phyloP scores from a whole-genome alignment of 768 basidiomycete genomes.

The Cubamyces sp. region DNA sequence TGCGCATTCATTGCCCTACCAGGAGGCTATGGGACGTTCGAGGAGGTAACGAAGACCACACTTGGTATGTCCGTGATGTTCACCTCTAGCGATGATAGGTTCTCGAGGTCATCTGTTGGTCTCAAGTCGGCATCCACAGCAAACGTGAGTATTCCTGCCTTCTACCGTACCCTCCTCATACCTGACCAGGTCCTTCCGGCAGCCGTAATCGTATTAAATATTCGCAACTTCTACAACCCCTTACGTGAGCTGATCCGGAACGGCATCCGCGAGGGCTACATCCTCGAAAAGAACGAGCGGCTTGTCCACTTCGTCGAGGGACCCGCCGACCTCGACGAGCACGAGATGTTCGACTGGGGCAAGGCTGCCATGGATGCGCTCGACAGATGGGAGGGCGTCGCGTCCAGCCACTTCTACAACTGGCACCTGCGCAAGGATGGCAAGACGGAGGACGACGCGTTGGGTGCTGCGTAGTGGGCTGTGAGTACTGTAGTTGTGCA shows the following conservation, averaged over 20 bases:
- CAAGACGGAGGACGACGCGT: conserved; percentile 12
- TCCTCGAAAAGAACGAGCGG: conserved; percentile 58
- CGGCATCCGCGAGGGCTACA: conserved; percentile 75
- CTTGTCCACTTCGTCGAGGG: conserved; percentile 81
- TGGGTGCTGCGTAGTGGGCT: conserved; percentile 23
- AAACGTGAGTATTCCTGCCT: conserved; percentile 60
- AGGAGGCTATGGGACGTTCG: conserved; percentile 94
- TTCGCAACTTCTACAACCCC: conserved; percentile 81
- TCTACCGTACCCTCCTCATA: not conserved
- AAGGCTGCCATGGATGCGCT: conserved; percentile 65
- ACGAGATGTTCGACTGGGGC: conserved; percentile 80
- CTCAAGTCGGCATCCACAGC: conserved; percentile 84
- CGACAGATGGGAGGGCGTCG: conserved; percentile 52
- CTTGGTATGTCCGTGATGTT: not conserved
- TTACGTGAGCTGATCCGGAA: conserved; percentile 74
- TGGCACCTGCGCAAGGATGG: conserved; percentile 32
- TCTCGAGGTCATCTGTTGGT: conserved; percentile 95
- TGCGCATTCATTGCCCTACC: conserved; percentile 88
- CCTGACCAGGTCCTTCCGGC: conserved; percentile 10
- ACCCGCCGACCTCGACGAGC: conserved; percentile 53
- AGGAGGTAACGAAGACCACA: conserved; percentile 63
- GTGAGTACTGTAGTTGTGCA: not conserved
- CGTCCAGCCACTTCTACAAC: conserved; percentile 28
- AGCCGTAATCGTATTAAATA: conserved; percentile 90
- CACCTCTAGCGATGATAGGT: conserved; percentile 45